Percentiles rank a stretch among this genome's conserved stretches.
phyloP scores from a whole-genome alignment of 257 asterid genomes.

The Petunia axillaris region DNA sequence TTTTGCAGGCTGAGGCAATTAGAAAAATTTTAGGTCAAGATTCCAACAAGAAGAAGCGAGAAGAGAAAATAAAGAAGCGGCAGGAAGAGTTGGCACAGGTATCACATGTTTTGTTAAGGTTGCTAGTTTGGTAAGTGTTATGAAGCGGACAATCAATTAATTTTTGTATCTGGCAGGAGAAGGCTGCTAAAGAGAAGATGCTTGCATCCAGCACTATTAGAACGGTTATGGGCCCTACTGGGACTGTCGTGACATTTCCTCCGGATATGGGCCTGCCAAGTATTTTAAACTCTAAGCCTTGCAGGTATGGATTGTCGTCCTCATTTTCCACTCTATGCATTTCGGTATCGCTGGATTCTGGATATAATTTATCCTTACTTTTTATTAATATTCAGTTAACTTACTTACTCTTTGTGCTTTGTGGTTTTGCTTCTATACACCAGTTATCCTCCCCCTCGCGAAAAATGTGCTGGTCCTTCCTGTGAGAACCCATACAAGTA shows the following conservation, averaged over 20 bases:
- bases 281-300: conserved; percentile 56
- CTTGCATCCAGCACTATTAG: conserved; percentile 72
- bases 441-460: conserved; percentile 96
- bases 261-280: conserved; percentile 77
- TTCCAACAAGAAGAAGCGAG: conserved; percentile 88
- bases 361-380: not conserved
- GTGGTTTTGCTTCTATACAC: conserved; percentile 33
- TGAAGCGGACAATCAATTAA: conserved; percentile 6
- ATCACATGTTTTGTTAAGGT: conserved; percentile 23
- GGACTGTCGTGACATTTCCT: conserved; percentile 80
- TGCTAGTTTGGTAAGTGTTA: not conserved
- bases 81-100: conserved; percentile 94
- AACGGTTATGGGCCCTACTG: conserved; percentile 77
- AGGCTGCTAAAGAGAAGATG: conserved; percentile 64
- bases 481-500: conserved; percentile 81
- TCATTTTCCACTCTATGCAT: not conserved
- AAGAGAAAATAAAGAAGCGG: conserved; percentile 83
- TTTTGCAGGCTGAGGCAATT: conserved; percentile 62
- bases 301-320: conserved; percentile 47
- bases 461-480: conserved; percentile 85
- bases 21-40: conserved; percentile 94
- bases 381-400: not conserved
- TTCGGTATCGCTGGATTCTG: not conserved
- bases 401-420: conserved; percentile 11
- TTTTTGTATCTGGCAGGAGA: conserved; percentile 48